phyloP scores from a whole-genome alignment of 108 stramenopile genomes.

The Cylindrotheca closterium region DNA sequence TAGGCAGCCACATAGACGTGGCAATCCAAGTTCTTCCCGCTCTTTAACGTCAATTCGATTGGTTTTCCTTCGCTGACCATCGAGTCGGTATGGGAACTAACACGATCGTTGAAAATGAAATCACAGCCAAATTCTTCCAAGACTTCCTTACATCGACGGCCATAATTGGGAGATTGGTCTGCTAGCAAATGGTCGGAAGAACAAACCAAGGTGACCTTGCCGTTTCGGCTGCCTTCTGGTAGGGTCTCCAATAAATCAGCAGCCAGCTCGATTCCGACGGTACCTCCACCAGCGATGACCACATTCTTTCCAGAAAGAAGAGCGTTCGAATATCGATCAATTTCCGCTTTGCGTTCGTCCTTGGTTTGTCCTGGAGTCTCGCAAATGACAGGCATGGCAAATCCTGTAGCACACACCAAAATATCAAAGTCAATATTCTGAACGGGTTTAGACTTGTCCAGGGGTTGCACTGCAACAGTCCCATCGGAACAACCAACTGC shows the following conservation, averaged over 20 bases:
- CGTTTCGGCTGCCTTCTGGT: background rate
- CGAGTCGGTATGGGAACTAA: constrained; percentile 5
- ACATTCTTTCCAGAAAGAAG: constrained; percentile 1
- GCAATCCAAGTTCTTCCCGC: background rate
- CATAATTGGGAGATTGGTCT: background rate
- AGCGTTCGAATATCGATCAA: background rate
- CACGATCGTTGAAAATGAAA: constrained; percentile 1
- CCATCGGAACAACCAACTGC: constrained; percentile 6
- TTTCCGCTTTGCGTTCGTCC: background rate
- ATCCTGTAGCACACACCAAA: constrained; percentile 6
- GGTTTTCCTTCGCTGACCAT: background rate
- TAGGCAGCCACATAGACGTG: constrained; percentile 7
- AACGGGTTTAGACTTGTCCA: background rate
- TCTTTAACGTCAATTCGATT: background rate
- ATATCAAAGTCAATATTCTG: constrained; percentile 2
- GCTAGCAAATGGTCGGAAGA: background rate
- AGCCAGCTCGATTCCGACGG: constrained; percentile 4
- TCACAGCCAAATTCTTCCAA: background rate
- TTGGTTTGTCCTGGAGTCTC: constrained; percentile 9
- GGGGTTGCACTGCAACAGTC: constrained; percentile 1
- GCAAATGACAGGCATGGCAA: background rate
- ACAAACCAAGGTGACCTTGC: constrained; percentile 5
- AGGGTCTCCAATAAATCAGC: constrained; percentile 3
- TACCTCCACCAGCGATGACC: constrained; percentile 6
- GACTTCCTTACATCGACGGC: background rate